Evolutionary conservation across 2,329 filamentous ascomycete genomes (phyloP).

Genomic region (Trichocomaceae sp.): DNA sequence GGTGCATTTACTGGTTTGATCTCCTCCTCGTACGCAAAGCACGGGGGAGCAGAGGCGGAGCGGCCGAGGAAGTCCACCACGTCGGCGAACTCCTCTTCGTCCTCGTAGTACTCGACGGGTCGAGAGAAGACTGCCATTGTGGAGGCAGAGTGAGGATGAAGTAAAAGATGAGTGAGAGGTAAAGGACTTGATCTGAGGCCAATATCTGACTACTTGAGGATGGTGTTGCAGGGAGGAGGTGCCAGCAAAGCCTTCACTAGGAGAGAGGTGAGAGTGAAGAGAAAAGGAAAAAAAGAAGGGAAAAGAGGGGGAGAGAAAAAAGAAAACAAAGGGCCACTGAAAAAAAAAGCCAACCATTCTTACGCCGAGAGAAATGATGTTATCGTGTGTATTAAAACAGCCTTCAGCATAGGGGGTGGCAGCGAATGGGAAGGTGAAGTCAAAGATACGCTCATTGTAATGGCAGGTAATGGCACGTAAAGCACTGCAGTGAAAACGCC

Average conservation of each 20-base stretch:
- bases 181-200: background rate
- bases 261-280: background rate
- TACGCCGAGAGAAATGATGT: background rate
- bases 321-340: background rate
- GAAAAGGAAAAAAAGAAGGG: background rate
- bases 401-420: background rate
- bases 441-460: background rate
- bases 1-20: background rate
- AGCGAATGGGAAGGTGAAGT: background rate
- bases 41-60: background rate
- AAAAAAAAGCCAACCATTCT: slow-evolving; percentile 1
- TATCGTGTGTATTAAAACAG: background rate
- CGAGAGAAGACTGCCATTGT: background rate
- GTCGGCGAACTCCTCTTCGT: background rate
- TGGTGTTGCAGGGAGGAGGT: background rate
- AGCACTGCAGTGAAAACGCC: background rate
- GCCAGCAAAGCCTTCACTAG: background rate
- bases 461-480: background rate
- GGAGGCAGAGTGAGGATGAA: background rate
- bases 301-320: slow-evolving; percentile 2
- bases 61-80: background rate
- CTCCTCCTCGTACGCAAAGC: background rate
- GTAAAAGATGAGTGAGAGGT: background rate
- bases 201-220: background rate
- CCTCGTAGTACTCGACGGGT: background rate